These are phyloP conservation scores for Medicago lupulina DNA, from an alignment of 306 rosid species.

Conservation along the genomic window DNA sequence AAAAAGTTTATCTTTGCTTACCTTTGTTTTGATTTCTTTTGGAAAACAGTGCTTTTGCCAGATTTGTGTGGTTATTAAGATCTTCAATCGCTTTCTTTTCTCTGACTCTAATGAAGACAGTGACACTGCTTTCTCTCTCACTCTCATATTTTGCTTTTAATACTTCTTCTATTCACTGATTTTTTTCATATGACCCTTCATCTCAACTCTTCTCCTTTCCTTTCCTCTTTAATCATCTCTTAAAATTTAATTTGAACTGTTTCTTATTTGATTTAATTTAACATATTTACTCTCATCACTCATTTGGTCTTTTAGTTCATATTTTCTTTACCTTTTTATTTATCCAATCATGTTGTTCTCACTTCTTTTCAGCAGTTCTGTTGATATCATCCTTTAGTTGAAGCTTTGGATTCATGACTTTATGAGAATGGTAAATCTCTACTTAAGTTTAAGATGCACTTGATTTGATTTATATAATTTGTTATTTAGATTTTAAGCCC, in stretches of 20 bases:
- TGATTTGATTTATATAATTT: background rate
- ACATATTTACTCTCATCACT: background rate
- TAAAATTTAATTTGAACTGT: background rate
- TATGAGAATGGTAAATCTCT: constrained; percentile 15
- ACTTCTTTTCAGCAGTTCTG: background rate
- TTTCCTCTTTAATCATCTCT: background rate
- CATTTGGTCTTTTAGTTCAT: constrained; percentile 11
- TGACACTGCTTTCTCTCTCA: constrained; percentile 54
- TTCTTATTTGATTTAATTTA: background rate
- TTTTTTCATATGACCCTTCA: constrained; percentile 46
- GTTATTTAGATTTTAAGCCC: constrained; percentile 7
- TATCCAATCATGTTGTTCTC: constrained; percentile 25
- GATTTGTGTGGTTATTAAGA: constrained; percentile 64
- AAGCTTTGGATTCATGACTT: constrained; percentile 40
- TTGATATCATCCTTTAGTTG: constrained; percentile 23
- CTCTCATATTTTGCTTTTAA: constrained; percentile 4
- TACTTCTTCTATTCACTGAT: constrained; percentile 39
- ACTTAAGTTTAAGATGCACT: constrained; percentile 15
- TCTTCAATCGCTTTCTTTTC: constrained; percentile 67
- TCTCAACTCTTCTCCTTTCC: constrained; percentile 2
- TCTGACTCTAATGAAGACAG: constrained; percentile 70
- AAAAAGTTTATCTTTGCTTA: constrained; percentile 28
- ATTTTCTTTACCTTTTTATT: constrained; percentile 11
- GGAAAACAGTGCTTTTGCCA: constrained; percentile 54
- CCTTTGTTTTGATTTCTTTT: constrained; percentile 43